Evolutionary conservation across 441 rosid genomes (phyloP).

Genomic region (Viola pubescens): DNA sequence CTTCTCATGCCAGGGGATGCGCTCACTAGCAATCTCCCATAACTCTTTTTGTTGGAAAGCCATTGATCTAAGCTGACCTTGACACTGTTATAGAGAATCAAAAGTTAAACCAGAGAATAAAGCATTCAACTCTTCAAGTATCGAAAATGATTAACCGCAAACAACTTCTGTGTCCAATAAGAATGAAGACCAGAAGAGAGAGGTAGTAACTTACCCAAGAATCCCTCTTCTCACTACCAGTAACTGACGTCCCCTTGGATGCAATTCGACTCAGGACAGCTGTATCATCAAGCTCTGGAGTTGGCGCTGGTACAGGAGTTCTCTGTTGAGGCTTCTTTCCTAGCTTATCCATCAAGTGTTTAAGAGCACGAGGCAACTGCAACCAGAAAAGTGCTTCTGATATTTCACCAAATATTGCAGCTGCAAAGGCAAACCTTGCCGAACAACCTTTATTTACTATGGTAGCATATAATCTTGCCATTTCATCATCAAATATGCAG

Average conservation of each 20-base stretch:
- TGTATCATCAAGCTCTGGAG: slow-evolving; percentile 38
- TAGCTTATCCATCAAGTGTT: slow-evolving; percentile 64
- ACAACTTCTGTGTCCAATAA: too few relatives aligned
- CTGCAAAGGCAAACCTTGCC: slow-evolving; percentile 88
- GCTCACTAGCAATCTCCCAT: slow-evolving; percentile 83
- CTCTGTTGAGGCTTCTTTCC: slow-evolving; percentile 46
- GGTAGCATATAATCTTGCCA: slow-evolving; percentile 75
- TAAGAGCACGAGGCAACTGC: slow-evolving; percentile 83
- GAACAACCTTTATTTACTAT: slow-evolving; percentile 76
- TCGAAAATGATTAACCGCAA: too few relatives aligned
- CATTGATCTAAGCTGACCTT: slow-evolving; percentile 69
- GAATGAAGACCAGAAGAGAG: too few relatives aligned
- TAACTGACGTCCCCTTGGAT: slow-evolving; percentile 41
- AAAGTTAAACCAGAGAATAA: slow-evolving; percentile 9
- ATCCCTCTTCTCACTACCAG: slow-evolving; percentile 37
- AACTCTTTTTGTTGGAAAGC: slow-evolving; percentile 88
- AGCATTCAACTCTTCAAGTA: background rate
- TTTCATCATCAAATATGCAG: slow-evolving; percentile 89
- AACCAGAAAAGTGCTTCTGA: slow-evolving; percentile 94
- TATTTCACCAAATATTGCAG: slow-evolving; percentile 90
- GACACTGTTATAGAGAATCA: slow-evolving; percentile 39
- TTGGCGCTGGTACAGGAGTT: slow-evolving; percentile 26
- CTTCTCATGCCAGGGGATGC: slow-evolving; percentile 96
- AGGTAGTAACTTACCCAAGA: slow-evolving; percentile 38
- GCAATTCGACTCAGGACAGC: slow-evolving; percentile 47